Evolutionary conservation across 75 land plant species (phyloP).

Genomic region (Pinus tabuliformis): DNA sequence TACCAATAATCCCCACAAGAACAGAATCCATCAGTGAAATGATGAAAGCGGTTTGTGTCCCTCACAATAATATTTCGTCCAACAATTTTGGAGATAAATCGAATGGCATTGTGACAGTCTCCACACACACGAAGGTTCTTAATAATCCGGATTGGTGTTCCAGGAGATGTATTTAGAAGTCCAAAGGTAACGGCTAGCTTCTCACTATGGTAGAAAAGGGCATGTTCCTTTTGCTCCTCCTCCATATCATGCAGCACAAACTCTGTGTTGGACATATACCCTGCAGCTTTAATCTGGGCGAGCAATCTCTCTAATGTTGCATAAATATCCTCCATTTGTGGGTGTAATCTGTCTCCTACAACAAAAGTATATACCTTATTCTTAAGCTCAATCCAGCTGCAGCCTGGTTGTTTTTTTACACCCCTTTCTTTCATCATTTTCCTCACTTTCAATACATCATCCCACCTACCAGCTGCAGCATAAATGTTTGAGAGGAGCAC

Average conservation of each 20-base stretch:
- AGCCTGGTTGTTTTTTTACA: conserved; percentile 15
- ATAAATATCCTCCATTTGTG: neutral
- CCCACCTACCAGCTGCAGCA: conserved; percentile 21
- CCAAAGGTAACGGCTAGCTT: neutral
- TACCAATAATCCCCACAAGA: too few species aligned
- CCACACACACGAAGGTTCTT: neutral
- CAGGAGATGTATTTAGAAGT: neutral
- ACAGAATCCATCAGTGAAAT: too few species aligned
- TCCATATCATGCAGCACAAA: neutral
- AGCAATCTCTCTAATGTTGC: neutral
- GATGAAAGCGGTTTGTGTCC: too few species aligned
- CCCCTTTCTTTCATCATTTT: conserved; percentile 14
- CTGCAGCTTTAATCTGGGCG: neutral
- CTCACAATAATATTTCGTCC: too few species aligned
- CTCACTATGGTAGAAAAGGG: neutral
- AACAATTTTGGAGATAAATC: neutral
- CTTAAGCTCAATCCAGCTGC: conserved; percentile 10
- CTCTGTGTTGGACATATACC: neutral
- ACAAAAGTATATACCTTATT: conserved; percentile 6
- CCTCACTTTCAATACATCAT: conserved; percentile 6
- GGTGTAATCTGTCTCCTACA: neutral
- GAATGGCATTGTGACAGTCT: neutral
- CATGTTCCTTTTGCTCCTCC: neutral
- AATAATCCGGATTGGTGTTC: neutral
- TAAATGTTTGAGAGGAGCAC: conserved; percentile 26